Evolutionary conservation across 139 green algal genomes (phyloP).

Genomic region (Deuterostichococcus epilithicus): DNA sequence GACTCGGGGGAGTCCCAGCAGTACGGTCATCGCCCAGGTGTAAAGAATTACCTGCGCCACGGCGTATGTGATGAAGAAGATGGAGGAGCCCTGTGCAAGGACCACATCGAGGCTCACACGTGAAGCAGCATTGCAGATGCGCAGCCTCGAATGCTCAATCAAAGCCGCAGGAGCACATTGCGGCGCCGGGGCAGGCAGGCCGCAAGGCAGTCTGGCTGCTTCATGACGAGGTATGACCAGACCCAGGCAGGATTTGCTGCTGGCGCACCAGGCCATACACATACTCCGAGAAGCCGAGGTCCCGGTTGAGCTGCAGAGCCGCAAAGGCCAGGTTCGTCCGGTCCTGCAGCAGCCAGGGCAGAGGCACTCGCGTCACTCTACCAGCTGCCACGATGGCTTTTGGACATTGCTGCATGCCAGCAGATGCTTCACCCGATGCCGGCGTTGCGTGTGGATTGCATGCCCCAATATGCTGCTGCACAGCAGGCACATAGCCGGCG

Average conservation of each 20-base stretch:
- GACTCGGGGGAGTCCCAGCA: no score
- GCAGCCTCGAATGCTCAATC: no score
- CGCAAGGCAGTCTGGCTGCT: background rate
- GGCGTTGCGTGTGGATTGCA: constrained; percentile 12
- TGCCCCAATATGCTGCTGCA: background rate
- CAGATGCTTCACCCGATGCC: no score
- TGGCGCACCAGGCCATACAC: constrained; percentile 56
- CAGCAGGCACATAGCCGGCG: no score
- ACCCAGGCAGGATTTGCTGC: no score
- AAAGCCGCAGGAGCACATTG: no score
- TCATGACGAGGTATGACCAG: no score
- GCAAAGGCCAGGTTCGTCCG: constrained; percentile 74
- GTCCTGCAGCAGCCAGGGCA: constrained; percentile 66
- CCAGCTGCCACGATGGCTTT: no score
- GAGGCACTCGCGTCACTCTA: no score
- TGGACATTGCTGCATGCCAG: no score
- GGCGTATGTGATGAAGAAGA: constrained; percentile 79
- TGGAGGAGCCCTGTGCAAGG: constrained; percentile 38
- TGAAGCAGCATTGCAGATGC: no score
- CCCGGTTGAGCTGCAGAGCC: constrained; percentile 55
- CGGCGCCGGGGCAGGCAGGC: background rate
- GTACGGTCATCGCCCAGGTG: background rate
- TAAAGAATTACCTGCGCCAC: constrained; percentile 17
- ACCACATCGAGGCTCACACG: background rate
- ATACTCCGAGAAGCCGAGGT: constrained; percentile 51